phyloP scores from a whole-genome alignment of 768 basidiomycete species.

The Lactarius sp. region DNA sequence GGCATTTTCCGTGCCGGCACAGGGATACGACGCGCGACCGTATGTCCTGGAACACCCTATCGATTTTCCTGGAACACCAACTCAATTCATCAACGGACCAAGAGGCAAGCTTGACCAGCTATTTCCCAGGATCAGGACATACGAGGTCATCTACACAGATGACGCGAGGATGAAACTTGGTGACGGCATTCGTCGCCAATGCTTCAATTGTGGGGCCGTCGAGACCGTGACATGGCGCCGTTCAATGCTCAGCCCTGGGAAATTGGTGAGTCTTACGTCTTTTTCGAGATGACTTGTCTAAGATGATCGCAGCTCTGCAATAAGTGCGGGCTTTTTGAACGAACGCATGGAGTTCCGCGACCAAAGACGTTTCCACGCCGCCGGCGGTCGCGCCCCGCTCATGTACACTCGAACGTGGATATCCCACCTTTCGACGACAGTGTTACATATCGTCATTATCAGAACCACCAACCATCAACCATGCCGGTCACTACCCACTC shows the following conservation, averaged over 20 bases:
- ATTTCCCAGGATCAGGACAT: not conserved
- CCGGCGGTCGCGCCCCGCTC: not conserved
- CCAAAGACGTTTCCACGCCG: constrained; percentile 33
- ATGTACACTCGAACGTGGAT: not conserved
- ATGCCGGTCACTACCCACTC: not conserved
- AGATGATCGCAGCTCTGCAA: constrained; percentile 29
- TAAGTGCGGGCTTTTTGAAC: constrained; percentile 76
- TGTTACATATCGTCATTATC: not conserved
- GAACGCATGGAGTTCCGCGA: constrained; percentile 69
- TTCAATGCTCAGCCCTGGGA: constrained; percentile 69
- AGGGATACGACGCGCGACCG: not conserved
- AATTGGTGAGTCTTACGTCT: constrained; percentile 45
- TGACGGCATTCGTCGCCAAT: constrained; percentile 65
- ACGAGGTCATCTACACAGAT: constrained; percentile 45
- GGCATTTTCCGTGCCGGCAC: not conserved
- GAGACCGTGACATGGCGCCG: constrained; percentile 79
- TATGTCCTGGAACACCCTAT: not conserved
- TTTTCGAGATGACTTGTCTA: not conserved
- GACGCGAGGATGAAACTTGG: constrained; percentile 75
- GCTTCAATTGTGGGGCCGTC: constrained; percentile 79
- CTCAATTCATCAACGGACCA: not conserved
- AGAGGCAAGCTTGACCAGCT: not conserved
- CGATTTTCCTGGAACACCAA: not conserved
- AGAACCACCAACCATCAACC: not conserved
- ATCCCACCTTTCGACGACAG: not conserved